phyloP scores from a whole-genome alignment of 805 yeast genomes.

The Suhomyces vadensis region DNA sequence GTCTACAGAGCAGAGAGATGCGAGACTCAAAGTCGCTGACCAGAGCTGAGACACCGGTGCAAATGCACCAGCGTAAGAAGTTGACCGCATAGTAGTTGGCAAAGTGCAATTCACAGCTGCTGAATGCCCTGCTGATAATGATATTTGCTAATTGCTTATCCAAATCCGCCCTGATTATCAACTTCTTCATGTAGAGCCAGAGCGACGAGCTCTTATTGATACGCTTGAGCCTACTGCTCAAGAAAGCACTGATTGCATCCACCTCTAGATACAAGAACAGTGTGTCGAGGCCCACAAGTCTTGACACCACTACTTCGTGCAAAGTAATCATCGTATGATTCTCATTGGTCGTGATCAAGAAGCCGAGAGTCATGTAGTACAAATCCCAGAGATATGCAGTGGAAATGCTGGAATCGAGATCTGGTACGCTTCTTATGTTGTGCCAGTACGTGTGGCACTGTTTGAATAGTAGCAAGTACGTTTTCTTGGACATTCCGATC shows the following conservation, averaged over 20 bases:
- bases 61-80: constrained; percentile 31
- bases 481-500: constrained; percentile 33
- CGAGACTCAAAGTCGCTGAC: neutral
- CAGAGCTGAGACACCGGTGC: neutral
- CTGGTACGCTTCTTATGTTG: constrained; percentile 1
- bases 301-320: constrained; percentile 27
- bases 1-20: constrained; percentile 11
- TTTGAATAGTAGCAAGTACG: constrained; percentile 32
- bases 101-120: constrained; percentile 35
- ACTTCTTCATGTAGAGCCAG: constrained; percentile 35
- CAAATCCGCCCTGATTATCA: constrained; percentile 10
- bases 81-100: constrained; percentile 42
- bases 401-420: constrained; percentile 1
- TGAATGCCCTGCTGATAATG: constrained; percentile 20
- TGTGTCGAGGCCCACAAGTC: constrained; percentile 12
- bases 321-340: constrained; percentile 30
- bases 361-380: constrained; percentile 36
- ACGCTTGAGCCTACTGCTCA: constrained; percentile 28
- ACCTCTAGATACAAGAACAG: constrained; percentile 20
- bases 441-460: constrained; percentile 36
- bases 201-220: constrained; percentile 43
- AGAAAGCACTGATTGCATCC: constrained; percentile 33
- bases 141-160: neutral
- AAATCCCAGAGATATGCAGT: constrained; percentile 12
- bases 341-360: constrained; percentile 40